Percentiles rank a stretch among this genome's conserved stretches.
Conservation (phyloP, 2,329 filamentous ascomycete species). For the Ophiostoma sp. region DNA sequence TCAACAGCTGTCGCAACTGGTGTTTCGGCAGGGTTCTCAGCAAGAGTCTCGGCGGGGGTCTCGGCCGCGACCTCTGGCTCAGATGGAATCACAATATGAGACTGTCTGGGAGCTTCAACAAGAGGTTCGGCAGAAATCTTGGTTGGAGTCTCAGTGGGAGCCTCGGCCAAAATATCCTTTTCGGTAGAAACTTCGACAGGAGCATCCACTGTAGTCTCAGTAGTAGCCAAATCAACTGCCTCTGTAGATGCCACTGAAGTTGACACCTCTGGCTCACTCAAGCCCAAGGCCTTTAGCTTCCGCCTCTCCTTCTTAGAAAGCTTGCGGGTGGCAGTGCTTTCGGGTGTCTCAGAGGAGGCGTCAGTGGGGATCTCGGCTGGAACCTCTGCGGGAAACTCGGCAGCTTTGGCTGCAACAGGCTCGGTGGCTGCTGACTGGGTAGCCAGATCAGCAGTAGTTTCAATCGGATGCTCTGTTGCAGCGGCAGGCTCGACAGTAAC, state of each 20-base stretch:
- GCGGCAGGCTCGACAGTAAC: neutral
- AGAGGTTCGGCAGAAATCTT: neutral
- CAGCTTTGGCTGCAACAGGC: neutral
- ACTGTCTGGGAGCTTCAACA: neutral
- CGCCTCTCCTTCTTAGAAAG: slow-evolving; percentile 22
- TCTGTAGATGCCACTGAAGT: neutral
- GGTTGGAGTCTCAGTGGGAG: neutral
- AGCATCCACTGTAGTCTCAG: slow-evolving; percentile 1
- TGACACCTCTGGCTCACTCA: neutral
- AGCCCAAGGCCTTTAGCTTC: slow-evolving; percentile 6
- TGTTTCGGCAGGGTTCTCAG: neutral
- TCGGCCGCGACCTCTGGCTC: neutral
- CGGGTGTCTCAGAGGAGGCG: neutral
- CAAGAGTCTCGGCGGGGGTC: neutral
- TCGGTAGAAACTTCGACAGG: neutral
- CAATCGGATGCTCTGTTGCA: neutral
- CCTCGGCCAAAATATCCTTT: neutral
- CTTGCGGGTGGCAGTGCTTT: slow-evolving; percentile 10
- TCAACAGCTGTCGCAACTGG: neutral
- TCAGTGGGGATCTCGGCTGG: neutral
- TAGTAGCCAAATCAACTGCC: neutral
- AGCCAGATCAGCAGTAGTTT: neutral
- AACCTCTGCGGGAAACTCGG: neutral
- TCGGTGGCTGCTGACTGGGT: neutral
- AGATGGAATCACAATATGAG: neutral